Evolutionary conservation across 2,329 filamentous ascomycete species (phyloP), one percentile per base, ranked within the genome.

Genomic region (Paracamarosporium sp.): DNA sequence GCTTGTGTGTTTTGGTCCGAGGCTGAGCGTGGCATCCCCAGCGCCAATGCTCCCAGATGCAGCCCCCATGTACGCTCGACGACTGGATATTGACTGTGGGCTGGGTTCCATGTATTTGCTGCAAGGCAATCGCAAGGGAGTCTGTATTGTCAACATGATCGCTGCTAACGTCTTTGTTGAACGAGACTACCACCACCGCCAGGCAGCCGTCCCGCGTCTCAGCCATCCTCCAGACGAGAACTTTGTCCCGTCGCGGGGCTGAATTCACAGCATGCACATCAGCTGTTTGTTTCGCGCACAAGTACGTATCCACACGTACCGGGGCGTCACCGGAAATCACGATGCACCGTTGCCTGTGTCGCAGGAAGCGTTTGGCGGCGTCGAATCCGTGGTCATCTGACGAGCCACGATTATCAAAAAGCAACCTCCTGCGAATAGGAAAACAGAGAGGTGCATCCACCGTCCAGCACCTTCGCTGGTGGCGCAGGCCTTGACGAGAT

Each of bases 291-390:
- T 28, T 55, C 25, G 52, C 45, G 22, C 46, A 20, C 24, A 56
- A 54, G 44, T 52, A 53, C 25, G 35, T 50, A 56, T 35, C 40
- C n/a, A n/a, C 54, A 54, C 50, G 36, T 44, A 55, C 41, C 46
- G 48, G 53, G 64, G 65, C 62, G 62, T 68, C 63, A 63, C 64
- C 64, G 59, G 60, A 47, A 64, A 66, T 64, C 59, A 48, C 53
- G 56, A 65, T 63, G 51, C 60, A 52, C 64, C 66, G 63, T 67
- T 66, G 45, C 43, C 60, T 36, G 50, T 35, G 52, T 30, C 60
- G 62, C 45, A 53, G 66, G 5, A 25, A 59, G 59, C 52, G 56
- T 68, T 69, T 70, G 64, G 53, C 54, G 60, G 63, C 59, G 56
- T 47, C 62, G 63, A 66, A 57, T 62, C 53, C 56, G 43, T 53